These are phyloP conservation scores for Colletotrichum lupini DNA, from an alignment of 2,329 filamentous ascomycete species.

Conservation along the genomic window DNA sequence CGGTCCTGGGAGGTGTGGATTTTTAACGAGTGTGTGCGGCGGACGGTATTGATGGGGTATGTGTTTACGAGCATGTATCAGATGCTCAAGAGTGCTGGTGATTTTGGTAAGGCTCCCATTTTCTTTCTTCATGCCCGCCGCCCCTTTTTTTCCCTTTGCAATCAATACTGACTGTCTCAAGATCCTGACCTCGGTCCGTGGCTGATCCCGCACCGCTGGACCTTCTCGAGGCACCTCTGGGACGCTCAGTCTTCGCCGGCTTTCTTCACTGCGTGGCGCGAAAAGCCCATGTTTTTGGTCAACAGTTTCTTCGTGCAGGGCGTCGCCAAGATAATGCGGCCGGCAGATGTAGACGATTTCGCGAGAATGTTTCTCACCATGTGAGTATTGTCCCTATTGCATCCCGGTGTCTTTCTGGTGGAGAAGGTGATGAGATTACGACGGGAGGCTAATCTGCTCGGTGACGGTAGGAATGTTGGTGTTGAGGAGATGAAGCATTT, in stretches of 20 bases:
- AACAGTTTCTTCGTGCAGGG: constrained; percentile 48
- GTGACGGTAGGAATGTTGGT: constrained; percentile 22
- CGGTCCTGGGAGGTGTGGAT: constrained; percentile 59
- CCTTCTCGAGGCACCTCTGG: constrained; percentile 56
- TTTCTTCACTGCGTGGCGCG: constrained; percentile 57
- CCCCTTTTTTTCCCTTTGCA: not conserved
- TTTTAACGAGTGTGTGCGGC: constrained; percentile 53
- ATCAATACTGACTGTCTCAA: not conserved
- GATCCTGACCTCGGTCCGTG: constrained; percentile 34
- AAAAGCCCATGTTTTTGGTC: constrained; percentile 51
- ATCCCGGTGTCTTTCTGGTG: not conserved
- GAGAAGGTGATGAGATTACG: not conserved
- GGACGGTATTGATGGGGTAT: constrained; percentile 49
- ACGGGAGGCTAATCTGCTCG: not conserved
- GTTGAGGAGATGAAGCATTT: constrained; percentile 37
- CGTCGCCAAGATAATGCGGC: constrained; percentile 49
- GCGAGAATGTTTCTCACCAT: constrained; percentile 50
- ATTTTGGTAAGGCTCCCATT: constrained; percentile 29
- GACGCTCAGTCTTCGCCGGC: constrained; percentile 51
- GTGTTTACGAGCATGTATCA: constrained; percentile 47
- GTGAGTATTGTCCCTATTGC: constrained; percentile 42
- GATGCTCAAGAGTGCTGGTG: constrained; percentile 44
- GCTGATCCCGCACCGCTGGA: constrained; percentile 43
- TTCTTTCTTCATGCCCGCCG: not conserved
- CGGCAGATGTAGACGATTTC: constrained; percentile 53